Evolutionary conservation across 2,329 filamentous ascomycete species (phyloP), one percentile per base, ranked within the genome.

Genomic region (Aspergillus puulaauensis): DNA sequence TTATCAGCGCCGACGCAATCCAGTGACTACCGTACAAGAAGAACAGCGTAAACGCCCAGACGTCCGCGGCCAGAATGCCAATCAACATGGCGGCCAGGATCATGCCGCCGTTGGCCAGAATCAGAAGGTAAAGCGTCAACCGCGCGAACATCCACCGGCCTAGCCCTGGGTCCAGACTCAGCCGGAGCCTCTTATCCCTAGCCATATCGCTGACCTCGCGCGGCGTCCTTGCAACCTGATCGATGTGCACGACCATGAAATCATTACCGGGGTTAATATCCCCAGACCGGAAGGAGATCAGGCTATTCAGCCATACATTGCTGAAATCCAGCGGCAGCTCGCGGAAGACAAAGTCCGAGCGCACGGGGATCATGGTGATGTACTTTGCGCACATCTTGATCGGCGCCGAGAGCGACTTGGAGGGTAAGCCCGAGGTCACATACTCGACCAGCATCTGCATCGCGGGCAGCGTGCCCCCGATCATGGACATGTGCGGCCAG

Each of bases 401-500:
- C 17, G 51, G 51, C 51, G 51, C 40, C 17, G 41, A 44, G 12
- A 53, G 51, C 41, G 4, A 69, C 66, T 3, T 70, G 65, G 50
- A 68, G 64, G 46, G 68, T 64, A 27, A 65, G 63, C 21, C 64
- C 58, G 24, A 69, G 58, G 64, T 67, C 6, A 72, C 56, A 44
- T 70, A 67, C 46, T 71, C 70, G 31, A 72, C 69, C 7, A 72
- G 64, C 61, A 70, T 66, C 50, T 70, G 66, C 50, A 72, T 63
- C 2, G 70, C 66, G 3, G 68, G 65, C 14, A 72, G 53, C 6
- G 67, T 68, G 12, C 66, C 69, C 19, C 70, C 70, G 39, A 72
- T 64, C 70, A 71, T 71, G 49, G 65, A 72, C 17, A 65, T 66
- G 48, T 72, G 70, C 17, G 70, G 70, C 70, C 70, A 72, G 45